Evolutionary conservation across 192 early-diverging fungal genomes (phyloP).

Genomic region (Chytriomyces sp.): DNA sequence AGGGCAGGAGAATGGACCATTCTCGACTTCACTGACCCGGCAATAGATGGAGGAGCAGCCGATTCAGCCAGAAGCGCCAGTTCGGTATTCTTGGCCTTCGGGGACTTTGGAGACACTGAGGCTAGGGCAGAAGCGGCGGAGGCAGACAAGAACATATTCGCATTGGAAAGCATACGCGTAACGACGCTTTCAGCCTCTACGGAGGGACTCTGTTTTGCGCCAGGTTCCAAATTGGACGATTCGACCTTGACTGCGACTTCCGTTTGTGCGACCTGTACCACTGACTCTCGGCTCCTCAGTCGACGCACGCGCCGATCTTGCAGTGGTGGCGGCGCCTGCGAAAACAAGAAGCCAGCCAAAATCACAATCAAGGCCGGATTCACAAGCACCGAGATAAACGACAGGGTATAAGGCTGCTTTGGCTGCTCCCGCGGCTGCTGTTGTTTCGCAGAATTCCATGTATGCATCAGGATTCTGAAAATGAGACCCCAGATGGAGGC

Average conservation of each 20-base stretch:
- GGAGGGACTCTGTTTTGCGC: too few species aligned
- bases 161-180: too few species aligned
- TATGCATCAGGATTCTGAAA: not conserved
- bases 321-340: not conserved
- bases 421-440: not conserved
- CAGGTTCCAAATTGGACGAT: too few species aligned
- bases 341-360: not conserved
- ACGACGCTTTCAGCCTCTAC: too few species aligned
- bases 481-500: conserved; percentile 3
- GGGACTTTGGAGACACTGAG: not conserved
- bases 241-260: too few species aligned
- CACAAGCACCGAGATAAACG: not conserved
- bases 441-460: not conserved
- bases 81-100: not conserved
- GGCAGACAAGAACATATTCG: too few species aligned
- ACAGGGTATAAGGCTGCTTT: not conserved
- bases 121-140: too few species aligned
- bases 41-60: not conserved
- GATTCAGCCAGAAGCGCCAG: too few species aligned
- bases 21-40: not conserved
- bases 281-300: not conserved
- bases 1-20: not conserved
- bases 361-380: not conserved
- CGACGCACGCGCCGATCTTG: not conserved
- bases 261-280: too few species aligned